Evolutionary conservation across 2,329 filamentous ascomycete species (phyloP).

Genomic region (Xylaria sp.): DNA sequence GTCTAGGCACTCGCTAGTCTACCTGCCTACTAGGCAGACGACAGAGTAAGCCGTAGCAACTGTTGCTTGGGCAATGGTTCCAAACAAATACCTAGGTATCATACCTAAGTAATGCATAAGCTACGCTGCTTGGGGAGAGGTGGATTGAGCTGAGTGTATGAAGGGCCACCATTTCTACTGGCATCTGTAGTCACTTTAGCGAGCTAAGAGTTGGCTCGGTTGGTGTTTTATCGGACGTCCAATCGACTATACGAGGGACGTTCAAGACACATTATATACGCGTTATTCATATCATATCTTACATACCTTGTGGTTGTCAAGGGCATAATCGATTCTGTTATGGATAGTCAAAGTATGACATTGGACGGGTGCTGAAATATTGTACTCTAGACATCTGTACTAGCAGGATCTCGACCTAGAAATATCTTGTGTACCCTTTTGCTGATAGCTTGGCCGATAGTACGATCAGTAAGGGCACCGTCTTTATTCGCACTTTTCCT

Average conservation of each 20-base stretch:
- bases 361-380: neutral
- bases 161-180: neutral
- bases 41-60: too few relatives aligned
- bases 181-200: neutral
- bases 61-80: neutral
- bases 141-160: neutral
- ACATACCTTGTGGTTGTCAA: neutral
- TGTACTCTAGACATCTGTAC: slow-evolving; percentile 61
- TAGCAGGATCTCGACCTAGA: slow-evolving; percentile 64
- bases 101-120: neutral
- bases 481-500: slow-evolving; percentile 67
- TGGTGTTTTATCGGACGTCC: neutral
- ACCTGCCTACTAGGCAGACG: too few relatives aligned
- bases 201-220: neutral
- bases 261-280: neutral
- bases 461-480: slow-evolving; percentile 65
- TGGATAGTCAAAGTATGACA: neutral
- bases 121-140: neutral
- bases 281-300: neutral
- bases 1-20: neutral
- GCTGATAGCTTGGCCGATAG: slow-evolving; percentile 68
- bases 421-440: slow-evolving; percentile 70
- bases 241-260: neutral
- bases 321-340: neutral
- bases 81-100: neutral